Evolutionary conservation across 148 eudicot species (phyloP).

Genomic region (Selenicereus undatus): DNA sequence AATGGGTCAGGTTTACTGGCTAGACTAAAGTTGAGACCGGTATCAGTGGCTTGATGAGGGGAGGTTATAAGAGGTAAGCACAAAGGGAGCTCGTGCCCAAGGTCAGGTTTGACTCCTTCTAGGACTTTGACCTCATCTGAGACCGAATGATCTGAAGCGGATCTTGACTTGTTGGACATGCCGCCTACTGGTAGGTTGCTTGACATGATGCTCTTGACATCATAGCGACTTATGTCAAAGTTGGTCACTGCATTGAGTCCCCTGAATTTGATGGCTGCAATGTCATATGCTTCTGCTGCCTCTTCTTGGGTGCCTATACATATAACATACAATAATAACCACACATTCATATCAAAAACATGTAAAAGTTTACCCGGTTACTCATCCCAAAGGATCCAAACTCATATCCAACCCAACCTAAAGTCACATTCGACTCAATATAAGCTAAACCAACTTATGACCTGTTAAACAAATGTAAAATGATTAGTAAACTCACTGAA

Average conservation of each 20-base stretch:
- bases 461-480: too few relatives aligned
- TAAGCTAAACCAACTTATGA: too few relatives aligned
- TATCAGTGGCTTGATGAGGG: background rate
- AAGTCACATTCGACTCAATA: background rate
- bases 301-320: conserved; percentile 81
- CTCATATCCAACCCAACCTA: background rate
- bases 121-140: conserved; percentile 27
- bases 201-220: conserved; percentile 63
- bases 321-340: background rate
- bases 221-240: conserved; percentile 89
- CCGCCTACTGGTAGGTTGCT: conserved; percentile 74
- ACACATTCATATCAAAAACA: background rate
- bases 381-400: too few relatives aligned
- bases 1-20: conserved; percentile 15
- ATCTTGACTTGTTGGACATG: conserved; percentile 38
- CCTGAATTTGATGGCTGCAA: conserved; percentile 86
- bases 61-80: conserved; percentile 11
- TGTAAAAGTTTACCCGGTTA: background rate
- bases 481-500: conserved; percentile 47
- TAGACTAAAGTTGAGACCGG: conserved; percentile 17
- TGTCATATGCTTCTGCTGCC: conserved; percentile 96
- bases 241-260: conserved; percentile 88
- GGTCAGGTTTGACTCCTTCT: conserved; percentile 19
- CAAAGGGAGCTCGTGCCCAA: conserved; percentile 4
- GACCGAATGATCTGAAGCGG: conserved; percentile 23